Base-by-base conservation (phyloP, 345 rosid species). In the Cardamine occulta region DNA sequence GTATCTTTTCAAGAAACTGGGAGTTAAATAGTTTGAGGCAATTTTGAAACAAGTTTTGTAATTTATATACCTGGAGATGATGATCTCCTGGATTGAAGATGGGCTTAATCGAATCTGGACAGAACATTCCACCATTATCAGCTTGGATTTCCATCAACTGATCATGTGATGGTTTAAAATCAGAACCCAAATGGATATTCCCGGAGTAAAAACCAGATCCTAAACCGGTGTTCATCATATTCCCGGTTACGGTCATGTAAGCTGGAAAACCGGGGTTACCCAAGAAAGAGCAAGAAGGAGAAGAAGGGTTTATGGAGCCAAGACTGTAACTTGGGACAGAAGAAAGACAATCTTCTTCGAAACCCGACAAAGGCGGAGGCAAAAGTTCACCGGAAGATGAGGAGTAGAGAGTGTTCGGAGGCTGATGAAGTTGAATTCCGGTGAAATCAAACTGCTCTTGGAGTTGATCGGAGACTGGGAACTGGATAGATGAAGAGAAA, bases 331-430 rank as follows among this genome's bases (percentile, higher is more conserved):
- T 73, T 47, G 98, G 88, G 44, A 89, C 85, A 5, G 93, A 85
- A 63, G 97, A 87, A 66, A 91, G 78, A 78, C 93, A 91, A 75
- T 91, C 85, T 13, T 94, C 97, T 37, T 94, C 96, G 3, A 91
- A 91, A 73, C 81, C 84, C 1, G 77, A 60, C 24, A 88, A 70
- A 21, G 84, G 81, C n/a, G 82, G 75, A 49, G 78, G 74, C 39
- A 74, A 28, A 55, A 47, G 75, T 13, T 79, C 82, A 60, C 70
- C 68, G n/a, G 80, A 47, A 9, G 74, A 73, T 4, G 74, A 49
- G 34, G 79, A 61, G 79, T 73, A 74, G 39, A 74, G 78, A 37
- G 58, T 37, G 29, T 68, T 61, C 8, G 64, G 75, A 24, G 82
- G 73, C 54, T 67, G 81, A 10, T 67, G 78, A 67, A 66, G 57